Conservation (phyloP, 768 basidiomycete species). For the Tricholoma flavovirens region DNA sequence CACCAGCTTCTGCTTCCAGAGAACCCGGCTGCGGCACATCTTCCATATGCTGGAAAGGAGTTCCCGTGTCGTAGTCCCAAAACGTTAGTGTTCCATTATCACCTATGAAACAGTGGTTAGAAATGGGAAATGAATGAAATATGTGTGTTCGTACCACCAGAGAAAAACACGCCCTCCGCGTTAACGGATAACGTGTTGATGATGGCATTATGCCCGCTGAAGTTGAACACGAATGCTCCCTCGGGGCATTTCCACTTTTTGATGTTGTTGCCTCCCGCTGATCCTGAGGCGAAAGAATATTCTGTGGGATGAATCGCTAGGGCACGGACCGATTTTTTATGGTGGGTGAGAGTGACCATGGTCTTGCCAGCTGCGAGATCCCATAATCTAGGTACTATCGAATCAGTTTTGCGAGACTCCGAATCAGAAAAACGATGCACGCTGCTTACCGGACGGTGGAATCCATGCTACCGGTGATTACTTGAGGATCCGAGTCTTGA, state of each 20-base stretch:
- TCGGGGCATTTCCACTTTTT: conserved; percentile 99
- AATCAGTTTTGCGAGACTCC: not conserved
- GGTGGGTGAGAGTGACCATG: conserved; percentile 95
- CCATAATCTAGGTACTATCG: conserved; percentile 62
- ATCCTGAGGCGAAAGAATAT: conserved; percentile 93
- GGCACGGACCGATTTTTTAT: conserved; percentile 96
- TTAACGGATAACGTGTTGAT: conserved; percentile 96
- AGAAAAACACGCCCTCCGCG: conserved; percentile 94
- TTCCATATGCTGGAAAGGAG: conserved; percentile 90
- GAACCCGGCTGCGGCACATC: conserved; percentile 97
- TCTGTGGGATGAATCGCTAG: conserved; percentile 95
- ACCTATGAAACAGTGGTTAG: conserved; percentile 35
- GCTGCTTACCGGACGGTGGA: conserved; percentile 76
- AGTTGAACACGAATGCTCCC: conserved; percentile 94
- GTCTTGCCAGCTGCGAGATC: conserved; percentile 98
- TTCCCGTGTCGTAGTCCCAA: conserved; percentile 95
- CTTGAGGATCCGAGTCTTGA: conserved; percentile 96
- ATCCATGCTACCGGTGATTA: conserved; percentile 98
- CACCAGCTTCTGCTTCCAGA: conserved; percentile 92
- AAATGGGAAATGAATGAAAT: not conserved
- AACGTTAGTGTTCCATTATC: conserved; percentile 89
- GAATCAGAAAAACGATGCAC: not conserved
- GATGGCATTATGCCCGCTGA: conserved; percentile 93
- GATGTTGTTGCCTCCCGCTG: conserved; percentile 98
- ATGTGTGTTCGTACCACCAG: conserved; percentile 62